phyloP scores from a whole-genome alignment of 2,329 filamentous ascomycete genomes.

The Aspergillus novofumigatus region DNA sequence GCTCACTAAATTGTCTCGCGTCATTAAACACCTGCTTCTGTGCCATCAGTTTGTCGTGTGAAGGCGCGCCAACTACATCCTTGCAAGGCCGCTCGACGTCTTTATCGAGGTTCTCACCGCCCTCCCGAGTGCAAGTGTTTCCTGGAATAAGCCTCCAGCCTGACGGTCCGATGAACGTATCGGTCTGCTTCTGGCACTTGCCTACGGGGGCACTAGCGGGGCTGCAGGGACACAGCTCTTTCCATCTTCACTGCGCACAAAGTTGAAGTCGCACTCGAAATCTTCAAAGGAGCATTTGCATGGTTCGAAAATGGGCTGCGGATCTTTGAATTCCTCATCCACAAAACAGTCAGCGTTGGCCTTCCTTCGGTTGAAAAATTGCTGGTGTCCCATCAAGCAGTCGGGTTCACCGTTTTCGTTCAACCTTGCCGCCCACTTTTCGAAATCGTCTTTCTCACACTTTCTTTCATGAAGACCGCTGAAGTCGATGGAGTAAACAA shows the following conservation, averaged over 20 bases:
- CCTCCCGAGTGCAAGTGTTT: conserved; percentile 63
- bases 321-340: conserved; percentile 77
- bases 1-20: conserved; percentile 47
- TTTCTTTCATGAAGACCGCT: conserved; percentile 72
- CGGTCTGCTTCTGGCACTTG: conserved; percentile 66
- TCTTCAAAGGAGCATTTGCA: conserved; percentile 81
- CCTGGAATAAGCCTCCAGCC: conserved; percentile 91
- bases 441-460: conserved; percentile 69
- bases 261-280: conserved; percentile 97
- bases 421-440: conserved; percentile 80
- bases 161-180: conserved; percentile 77
- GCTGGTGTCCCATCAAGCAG: conserved; percentile 94
- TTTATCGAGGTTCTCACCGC: conserved; percentile 64
- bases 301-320: conserved; percentile 62
- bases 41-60: conserved; percentile 62
- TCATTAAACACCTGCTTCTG: conserved; percentile 59
- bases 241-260: conserved; percentile 62
- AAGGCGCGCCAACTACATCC: conserved; percentile 53
- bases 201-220: conserved; percentile 64
- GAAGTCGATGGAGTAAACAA: conserved; percentile 78
- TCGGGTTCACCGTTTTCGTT: conserved; percentile 75
- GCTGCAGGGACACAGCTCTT: conserved; percentile 65
- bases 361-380: conserved; percentile 80
- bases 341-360: conserved; percentile 86
- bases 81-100: conserved; percentile 72